Evolutionary conservation across 345 rosid genomes (phyloP).

Genomic region (Linum trigynum): DNA sequence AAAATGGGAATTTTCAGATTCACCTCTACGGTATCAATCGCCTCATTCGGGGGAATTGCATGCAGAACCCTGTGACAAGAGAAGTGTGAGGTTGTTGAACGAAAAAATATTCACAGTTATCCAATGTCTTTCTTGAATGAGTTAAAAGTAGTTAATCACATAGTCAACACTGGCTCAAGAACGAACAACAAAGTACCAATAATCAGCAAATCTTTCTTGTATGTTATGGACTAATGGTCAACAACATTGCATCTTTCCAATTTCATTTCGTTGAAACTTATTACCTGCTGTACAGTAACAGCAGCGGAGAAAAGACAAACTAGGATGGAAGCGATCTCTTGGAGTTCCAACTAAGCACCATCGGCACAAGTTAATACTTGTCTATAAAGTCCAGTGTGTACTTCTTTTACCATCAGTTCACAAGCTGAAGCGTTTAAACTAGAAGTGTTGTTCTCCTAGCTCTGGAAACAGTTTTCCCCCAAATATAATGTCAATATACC

Average conservation of each 20-base stretch:
- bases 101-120: not conserved
- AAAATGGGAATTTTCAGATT: conserved; percentile 11
- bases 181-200: not conserved
- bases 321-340: not conserved
- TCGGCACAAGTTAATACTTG: not conserved
- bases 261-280: not conserved
- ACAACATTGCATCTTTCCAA: not conserved
- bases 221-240: not conserved
- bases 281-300: not conserved
- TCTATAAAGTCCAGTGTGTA: not conserved
- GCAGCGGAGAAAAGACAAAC: not conserved
- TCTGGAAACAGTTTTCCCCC: not conserved
- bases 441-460: not conserved
- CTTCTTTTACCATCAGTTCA: not conserved
- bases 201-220: not conserved
- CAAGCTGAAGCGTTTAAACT: not conserved
- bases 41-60: conserved; percentile 85
- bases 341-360: too few species aligned
- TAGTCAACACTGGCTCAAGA: not conserved
- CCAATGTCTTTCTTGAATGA: not conserved
- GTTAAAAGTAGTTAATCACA: not conserved
- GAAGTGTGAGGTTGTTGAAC: conserved; percentile 3
- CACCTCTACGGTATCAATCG: conserved; percentile 75
- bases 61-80: conserved; percentile 60
- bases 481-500: not conserved